phyloP scores from a whole-genome alignment of 148 eudicot species.

The Simmondsia chinensis region DNA sequence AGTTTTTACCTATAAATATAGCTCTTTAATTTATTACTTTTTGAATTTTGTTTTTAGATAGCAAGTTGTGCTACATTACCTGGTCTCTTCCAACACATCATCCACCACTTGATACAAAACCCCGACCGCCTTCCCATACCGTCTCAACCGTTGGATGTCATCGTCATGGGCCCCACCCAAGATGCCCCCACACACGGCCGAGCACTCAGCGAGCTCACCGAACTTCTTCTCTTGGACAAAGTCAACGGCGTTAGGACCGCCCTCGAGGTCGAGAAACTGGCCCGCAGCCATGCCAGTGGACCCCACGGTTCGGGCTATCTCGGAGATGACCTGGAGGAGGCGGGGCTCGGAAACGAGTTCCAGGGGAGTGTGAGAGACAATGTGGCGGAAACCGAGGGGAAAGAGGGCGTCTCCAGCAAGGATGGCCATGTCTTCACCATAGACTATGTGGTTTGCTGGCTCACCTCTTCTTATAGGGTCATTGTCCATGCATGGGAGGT shows the following conservation, averaged over 20 bases:
- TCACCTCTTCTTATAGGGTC: slow-evolving; percentile 73
- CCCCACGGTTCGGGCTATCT: slow-evolving; percentile 86
- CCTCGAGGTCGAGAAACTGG: slow-evolving; percentile 79
- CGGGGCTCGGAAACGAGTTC: slow-evolving; percentile 64
- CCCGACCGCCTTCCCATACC: slow-evolving; percentile 78
- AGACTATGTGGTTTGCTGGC: slow-evolving; percentile 79
- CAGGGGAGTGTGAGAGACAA: slow-evolving; percentile 61
- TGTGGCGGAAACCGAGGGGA: slow-evolving; percentile 86
- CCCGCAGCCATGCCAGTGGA: slow-evolving; percentile 98
- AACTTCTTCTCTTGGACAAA: slow-evolving; percentile 81
- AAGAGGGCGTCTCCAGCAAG: slow-evolving; percentile 89
- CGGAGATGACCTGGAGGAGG: slow-evolving; percentile 54
- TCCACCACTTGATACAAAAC: slow-evolving; percentile 77
- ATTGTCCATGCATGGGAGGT: slow-evolving; percentile 94
- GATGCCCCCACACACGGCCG: slow-evolving; percentile 82
- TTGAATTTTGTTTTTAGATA: too few species aligned
- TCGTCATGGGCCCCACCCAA: slow-evolving; percentile 77
- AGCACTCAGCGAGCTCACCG: slow-evolving; percentile 88
- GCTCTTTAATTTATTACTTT: too few species aligned
- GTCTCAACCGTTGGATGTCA: slow-evolving; percentile 64
- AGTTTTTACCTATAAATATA: too few species aligned
- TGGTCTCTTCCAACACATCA: slow-evolving; percentile 48
- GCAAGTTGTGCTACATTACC: too few species aligned
- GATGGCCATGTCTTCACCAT: slow-evolving; percentile 84
- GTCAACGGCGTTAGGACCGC: slow-evolving; percentile 53